Base-by-base conservation (phyloP, 495 filamentous ascomycete species). In the Venustampulla echinocandica region DNA sequence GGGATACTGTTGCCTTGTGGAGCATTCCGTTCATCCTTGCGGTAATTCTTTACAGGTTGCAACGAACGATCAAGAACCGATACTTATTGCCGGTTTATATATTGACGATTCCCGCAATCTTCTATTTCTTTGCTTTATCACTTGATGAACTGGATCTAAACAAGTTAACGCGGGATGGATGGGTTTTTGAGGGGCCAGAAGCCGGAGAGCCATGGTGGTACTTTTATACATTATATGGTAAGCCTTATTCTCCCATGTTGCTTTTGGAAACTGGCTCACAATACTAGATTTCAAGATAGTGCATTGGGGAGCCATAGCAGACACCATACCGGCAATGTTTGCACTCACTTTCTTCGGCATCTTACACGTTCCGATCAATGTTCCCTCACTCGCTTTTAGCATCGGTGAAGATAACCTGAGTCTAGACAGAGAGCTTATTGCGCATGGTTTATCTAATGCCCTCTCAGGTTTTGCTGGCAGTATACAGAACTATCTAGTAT, bases 401-500 rank as follows among this genome's bases (percentile, higher is more conserved):
- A 85, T 82, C 4, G 85, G 87, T 39, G 88, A 95, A 61, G 92
- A 98, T 58, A 82, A 96, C 58, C 69, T 95, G 18, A 79, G 92
- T 60, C 78, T 97, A 28, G 84, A 98, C 54, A 79, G 88, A 47
- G 92, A 98, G 61, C 79, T 98, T 9, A 87, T 92, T 56, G 79
- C 90, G 15, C 92, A 98, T 54, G 92, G 92, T 4, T 76, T 93
- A 44, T 95, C 89, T 0, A 98, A 98, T 64, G 83, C 86, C 15
- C 53, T 97, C 6, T 96, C 92, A 9, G 92, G 92, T 4, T 70
- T 80, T 43, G 69, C 71, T 4, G 92, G 92, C 15, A 95, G 89
- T 59, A 90, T 98, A 42, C 92, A 97, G 60, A 98, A 98, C 61
- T 98, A 98, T 57, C 75, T 97, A 14, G 92, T 97, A 10, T 98